These are phyloP conservation scores for Tetracentron sinense DNA, from an alignment of 164 flowering plant species.

Conservation along the genomic window DNA sequence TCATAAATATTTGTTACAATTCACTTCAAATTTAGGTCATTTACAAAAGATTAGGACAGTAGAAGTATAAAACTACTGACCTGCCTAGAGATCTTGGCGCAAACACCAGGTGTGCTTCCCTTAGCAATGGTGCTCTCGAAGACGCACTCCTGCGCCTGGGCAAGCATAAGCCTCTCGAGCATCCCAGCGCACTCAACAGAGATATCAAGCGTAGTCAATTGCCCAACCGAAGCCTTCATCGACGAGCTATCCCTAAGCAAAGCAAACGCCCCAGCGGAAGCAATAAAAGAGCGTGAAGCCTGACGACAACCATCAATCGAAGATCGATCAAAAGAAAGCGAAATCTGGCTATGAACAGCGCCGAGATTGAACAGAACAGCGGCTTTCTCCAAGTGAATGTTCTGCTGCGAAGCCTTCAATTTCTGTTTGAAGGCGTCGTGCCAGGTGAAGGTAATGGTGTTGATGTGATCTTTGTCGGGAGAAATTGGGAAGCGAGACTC, in stretches of 20 bases:
- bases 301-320: slow-evolving; percentile 55
- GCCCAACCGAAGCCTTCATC: slow-evolving; percentile 64
- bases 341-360: slow-evolving; percentile 89
- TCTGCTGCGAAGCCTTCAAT: slow-evolving; percentile 75
- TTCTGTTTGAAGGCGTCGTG: slow-evolving; percentile 76
- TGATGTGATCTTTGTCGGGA: slow-evolving; percentile 75
- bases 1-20: too few relatives aligned
- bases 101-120: slow-evolving; percentile 85
- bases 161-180: slow-evolving; percentile 93
- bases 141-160: slow-evolving; percentile 98
- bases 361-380: slow-evolving; percentile 86
- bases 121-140: slow-evolving; percentile 90
- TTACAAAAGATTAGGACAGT: too few relatives aligned
- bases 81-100: slow-evolving; percentile 91
- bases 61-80: slow-evolving; percentile 24
- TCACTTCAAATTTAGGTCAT: too few relatives aligned
- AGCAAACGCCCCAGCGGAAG: slow-evolving; percentile 84
- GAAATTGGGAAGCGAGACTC: slow-evolving; percentile 95
- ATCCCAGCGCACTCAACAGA: slow-evolving; percentile 83
- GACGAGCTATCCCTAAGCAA: slow-evolving; percentile 66
- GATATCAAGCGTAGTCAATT: slow-evolving; percentile 62
- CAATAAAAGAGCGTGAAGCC: slow-evolving; percentile 77
- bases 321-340: slow-evolving; percentile 53
- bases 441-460: slow-evolving; percentile 71
- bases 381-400: slow-evolving; percentile 87